Percentiles rank a stretch among this genome's conserved stretches.
Evolutionary conservation across 306 rosid species (phyloP).

Genomic region (Acacia acuminata): DNA sequence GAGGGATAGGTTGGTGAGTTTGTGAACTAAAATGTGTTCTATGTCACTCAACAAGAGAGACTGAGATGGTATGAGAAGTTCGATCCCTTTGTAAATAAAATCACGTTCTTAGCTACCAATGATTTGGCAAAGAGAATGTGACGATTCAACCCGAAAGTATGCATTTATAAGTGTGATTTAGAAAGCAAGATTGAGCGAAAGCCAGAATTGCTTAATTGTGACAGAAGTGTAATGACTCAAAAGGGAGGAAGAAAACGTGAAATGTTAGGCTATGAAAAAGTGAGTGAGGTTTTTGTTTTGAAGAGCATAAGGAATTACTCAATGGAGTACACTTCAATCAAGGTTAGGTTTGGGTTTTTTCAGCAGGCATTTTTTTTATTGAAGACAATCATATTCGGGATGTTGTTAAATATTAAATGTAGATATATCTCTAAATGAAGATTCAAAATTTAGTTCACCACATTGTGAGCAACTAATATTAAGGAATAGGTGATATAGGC

Average conservation of each 20-base stretch:
- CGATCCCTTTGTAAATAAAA: not conserved
- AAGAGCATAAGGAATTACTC: not conserved
- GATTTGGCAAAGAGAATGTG: not conserved
- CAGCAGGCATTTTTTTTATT: too few relatives aligned
- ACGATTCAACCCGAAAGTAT: not conserved
- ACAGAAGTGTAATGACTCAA: not conserved
- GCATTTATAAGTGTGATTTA: not conserved
- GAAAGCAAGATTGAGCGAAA: not conserved
- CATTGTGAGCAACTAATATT: too few relatives aligned
- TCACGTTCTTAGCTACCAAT: not conserved
- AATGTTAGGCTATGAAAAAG: not conserved
- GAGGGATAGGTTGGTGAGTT: not conserved
- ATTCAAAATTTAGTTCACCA: too few relatives aligned
- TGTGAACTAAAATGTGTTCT: not conserved
- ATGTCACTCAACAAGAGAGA: not conserved
- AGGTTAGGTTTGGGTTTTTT: not conserved
- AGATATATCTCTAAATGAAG: too few relatives aligned
- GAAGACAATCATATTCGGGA: fast-evolving
- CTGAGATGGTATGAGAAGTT: not conserved
- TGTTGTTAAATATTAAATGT: too few relatives aligned
- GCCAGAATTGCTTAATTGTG: not conserved
- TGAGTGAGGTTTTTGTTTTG: not conserved
- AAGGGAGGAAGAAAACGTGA: not conserved
- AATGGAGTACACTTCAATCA: too few relatives aligned
- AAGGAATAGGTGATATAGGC: too few relatives aligned